Evolutionary conservation across 2,329 filamentous ascomycete genomes (phyloP).

Genomic region (Arthrobotrys musiformis): DNA sequence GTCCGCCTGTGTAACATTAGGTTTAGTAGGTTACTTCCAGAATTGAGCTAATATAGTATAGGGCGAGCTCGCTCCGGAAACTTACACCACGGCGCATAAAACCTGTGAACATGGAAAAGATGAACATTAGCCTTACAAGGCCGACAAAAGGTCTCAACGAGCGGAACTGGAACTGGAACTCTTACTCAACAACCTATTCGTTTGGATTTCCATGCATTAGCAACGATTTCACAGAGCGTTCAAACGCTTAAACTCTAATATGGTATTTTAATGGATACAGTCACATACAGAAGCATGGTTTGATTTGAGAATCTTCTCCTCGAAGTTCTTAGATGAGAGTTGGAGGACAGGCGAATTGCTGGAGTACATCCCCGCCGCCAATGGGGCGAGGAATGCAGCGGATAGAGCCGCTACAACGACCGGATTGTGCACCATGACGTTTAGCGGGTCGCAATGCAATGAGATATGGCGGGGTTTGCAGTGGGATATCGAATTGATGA

Average conservation of each 20-base stretch:
- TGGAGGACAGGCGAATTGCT: slow-evolving; percentile 90
- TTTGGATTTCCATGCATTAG: slow-evolving; percentile 61
- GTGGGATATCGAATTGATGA: neutral
- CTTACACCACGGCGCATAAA: slow-evolving; percentile 60
- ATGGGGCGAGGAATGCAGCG: slow-evolving; percentile 73
- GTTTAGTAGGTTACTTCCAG: neutral
- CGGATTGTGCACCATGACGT: slow-evolving; percentile 68
- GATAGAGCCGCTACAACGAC: slow-evolving; percentile 64
- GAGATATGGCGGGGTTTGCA: neutral
- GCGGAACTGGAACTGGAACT: slow-evolving; percentile 28
- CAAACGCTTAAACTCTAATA: neutral
- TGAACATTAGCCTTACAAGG: slow-evolving; percentile 31
- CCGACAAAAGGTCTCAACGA: neutral
- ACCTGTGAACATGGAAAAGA: slow-evolving; percentile 45
- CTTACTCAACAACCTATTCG: slow-evolving; percentile 68
- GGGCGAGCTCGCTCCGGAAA: neutral
- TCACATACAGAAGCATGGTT: slow-evolving; percentile 86
- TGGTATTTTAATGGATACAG: neutral
- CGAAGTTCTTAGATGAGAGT: slow-evolving; percentile 80
- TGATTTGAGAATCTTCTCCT: slow-evolving; percentile 83
- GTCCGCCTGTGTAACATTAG: slow-evolving; percentile 69
- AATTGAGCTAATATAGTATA: neutral
- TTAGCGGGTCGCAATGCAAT: slow-evolving; percentile 2
- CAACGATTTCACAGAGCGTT: slow-evolving; percentile 1
- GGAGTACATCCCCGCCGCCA: slow-evolving; percentile 79